Base-by-base conservation (phyloP, 805 yeast genomes). In the Ogataea methylovora region DNA sequence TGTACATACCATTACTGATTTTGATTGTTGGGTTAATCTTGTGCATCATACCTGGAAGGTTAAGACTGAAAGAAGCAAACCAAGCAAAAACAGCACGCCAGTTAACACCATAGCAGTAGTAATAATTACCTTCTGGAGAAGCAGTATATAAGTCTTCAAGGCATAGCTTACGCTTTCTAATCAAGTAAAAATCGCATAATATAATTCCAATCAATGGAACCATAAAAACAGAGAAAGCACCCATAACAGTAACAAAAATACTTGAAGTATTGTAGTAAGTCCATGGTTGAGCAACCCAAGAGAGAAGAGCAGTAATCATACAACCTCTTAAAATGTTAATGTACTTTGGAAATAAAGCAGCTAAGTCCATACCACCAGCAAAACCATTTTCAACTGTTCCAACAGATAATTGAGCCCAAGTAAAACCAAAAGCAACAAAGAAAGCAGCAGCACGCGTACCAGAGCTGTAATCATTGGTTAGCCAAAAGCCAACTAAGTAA, bases 331-430 rank as follows among this genome's bases (percentile, higher is more conserved):
- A 52, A 33, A 70, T 63, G 43, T 64, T 64, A 42, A 69, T 47
- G 43, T 56, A 65, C 27, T 53, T 48, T 20, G 74, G 75, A 35
- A 60, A 56, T 39, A 71, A 43, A 34, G 67, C 72, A 18, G 73
- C 63, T 39, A 72, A 40, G 40, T 71, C 76, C 58, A 69, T 72
- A 21, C 74, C 76, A n/a, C 71, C 72, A 33, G 71, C 54, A 29
- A 65, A 53, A 33, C 65, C 67, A 35, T 61, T 56, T 25, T 62
- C 60, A 24, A 63, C 54, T 28, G 63, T 57, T 35, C 61, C 63
- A 43, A 63, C 56, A 14, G 61, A 49, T 32, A 66, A 42, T 40
- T 65, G 71, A 2, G 69, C 58, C 19, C 56, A 31, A 10, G 49
- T 48, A 35, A 63, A 56, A 2, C 63, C 52, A 4, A 61, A 37